Evolutionary conservation across 768 basidiomycete species (phyloP).

Genomic region (Suillus placidus): DNA sequence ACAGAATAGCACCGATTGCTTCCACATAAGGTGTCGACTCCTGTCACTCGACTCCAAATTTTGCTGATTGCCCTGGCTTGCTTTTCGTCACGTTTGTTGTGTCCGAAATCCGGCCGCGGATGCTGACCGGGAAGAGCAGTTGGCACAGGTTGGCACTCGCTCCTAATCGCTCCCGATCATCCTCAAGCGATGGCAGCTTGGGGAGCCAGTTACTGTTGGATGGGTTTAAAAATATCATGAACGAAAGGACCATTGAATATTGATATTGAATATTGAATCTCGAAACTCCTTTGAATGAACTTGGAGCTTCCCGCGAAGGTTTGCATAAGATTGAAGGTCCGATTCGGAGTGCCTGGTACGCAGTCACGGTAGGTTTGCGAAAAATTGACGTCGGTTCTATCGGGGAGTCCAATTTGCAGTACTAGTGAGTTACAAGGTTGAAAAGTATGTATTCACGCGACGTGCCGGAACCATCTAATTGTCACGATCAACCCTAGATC

Average conservation of each 20-base stretch:
- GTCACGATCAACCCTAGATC: neutral
- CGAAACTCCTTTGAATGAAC: neutral
- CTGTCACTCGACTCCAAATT: neutral
- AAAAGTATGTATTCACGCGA: neutral
- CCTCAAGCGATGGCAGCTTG: neutral
- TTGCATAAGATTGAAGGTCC: conserved; percentile 6
- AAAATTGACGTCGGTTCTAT: neutral
- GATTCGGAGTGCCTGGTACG: neutral
- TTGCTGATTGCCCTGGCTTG: neutral
- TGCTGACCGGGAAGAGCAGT: neutral
- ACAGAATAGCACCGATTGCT: neutral
- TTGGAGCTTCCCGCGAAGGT: conserved; percentile 8
- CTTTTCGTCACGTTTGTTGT: neutral
- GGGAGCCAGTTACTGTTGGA: neutral
- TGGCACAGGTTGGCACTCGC: too few species aligned
- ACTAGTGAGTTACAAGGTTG: neutral
- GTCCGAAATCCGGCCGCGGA: neutral
- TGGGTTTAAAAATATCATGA: neutral
- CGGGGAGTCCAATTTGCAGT: neutral
- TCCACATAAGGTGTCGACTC: neutral
- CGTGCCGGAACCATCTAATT: neutral
- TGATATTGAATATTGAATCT: neutral
- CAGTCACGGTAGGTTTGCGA: neutral
- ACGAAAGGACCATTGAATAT: neutral
- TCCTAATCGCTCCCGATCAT: neutral